Evolutionary conservation across 2,329 filamentous ascomycete genomes (phyloP).

Genomic region (Endocalyx cinctus): DNA sequence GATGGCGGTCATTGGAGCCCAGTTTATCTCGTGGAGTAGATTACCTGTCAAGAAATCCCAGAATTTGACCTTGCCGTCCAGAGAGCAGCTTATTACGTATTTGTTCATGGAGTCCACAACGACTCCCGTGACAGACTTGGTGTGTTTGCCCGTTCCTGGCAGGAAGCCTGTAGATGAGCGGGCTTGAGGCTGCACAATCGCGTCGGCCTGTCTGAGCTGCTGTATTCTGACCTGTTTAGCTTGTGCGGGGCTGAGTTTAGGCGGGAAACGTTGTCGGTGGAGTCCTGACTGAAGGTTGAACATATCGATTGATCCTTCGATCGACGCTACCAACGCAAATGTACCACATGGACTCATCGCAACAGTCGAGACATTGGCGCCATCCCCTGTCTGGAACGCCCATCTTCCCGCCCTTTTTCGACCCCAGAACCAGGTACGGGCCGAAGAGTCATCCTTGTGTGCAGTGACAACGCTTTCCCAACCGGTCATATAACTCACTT

Average conservation of each 20-base stretch:
- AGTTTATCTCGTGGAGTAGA: constrained; percentile 76
- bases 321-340: constrained; percentile 86
- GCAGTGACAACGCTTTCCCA: constrained; percentile 98
- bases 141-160: constrained; percentile 67
- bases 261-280: constrained; percentile 83
- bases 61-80: constrained; percentile 93
- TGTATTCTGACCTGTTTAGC: constrained; percentile 69
- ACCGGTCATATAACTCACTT: constrained; percentile 73
- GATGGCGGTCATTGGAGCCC: constrained; percentile 72
- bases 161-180: constrained; percentile 38
- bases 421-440: constrained; percentile 97
- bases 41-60: constrained; percentile 90
- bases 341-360: constrained; percentile 88
- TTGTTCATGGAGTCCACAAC: constrained; percentile 87
- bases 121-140: constrained; percentile 76
- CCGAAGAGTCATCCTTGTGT: constrained; percentile 77
- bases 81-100: constrained; percentile 75
- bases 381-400: constrained; percentile 84
- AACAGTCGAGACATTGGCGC: constrained; percentile 77
- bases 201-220: constrained; percentile 54
- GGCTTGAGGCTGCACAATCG: constrained; percentile 51
- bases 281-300: constrained; percentile 94
- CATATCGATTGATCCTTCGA: constrained; percentile 81
- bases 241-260: constrained; percentile 70
- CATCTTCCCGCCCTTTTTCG: constrained; percentile 88